These are phyloP conservation scores for Hirsutella thompsonii DNA, from an alignment of 2,329 filamentous ascomycete genomes.

Conservation along the genomic window DNA sequence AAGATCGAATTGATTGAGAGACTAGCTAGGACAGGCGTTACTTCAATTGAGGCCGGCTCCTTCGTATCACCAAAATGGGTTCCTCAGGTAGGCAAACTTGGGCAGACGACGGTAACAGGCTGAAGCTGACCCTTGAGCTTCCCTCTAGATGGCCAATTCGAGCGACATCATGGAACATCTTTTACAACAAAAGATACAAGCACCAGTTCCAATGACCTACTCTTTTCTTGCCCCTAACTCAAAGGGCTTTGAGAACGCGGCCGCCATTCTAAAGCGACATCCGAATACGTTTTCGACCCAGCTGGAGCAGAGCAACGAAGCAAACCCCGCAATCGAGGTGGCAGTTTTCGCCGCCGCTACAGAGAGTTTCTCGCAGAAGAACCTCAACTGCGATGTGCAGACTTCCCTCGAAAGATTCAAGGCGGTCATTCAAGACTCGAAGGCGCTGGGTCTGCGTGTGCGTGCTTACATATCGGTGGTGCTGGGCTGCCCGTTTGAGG, in stretches of 20 bases:
- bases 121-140: neutral
- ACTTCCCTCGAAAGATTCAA: constrained; percentile 59
- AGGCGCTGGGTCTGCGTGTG: constrained; percentile 51
- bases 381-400: constrained; percentile 69
- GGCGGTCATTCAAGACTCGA: constrained; percentile 56
- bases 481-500: constrained; percentile 67
- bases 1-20: constrained; percentile 67
- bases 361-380: constrained; percentile 67
- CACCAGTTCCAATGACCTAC: constrained; percentile 50
- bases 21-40: constrained; percentile 54
- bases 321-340: constrained; percentile 47
- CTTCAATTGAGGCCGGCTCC: constrained; percentile 67
- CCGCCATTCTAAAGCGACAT: constrained; percentile 38
- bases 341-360: constrained; percentile 75
- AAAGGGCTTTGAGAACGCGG: constrained; percentile 56
- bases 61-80: constrained; percentile 80
- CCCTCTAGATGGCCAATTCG: constrained; percentile 61
- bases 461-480: constrained; percentile 74
- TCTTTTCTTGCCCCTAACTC: constrained; percentile 71
- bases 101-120: neutral
- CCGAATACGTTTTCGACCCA: constrained; percentile 36
- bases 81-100: constrained; percentile 53
- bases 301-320: constrained; percentile 24
- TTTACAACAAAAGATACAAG: constrained; percentile 40
- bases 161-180: constrained; percentile 60